Evolutionary conservation across 1,284 basidiomycete genomes (phyloP), one percentile per base, ranked within the genome.

Genomic region (Exsudoporus floridanus): DNA sequence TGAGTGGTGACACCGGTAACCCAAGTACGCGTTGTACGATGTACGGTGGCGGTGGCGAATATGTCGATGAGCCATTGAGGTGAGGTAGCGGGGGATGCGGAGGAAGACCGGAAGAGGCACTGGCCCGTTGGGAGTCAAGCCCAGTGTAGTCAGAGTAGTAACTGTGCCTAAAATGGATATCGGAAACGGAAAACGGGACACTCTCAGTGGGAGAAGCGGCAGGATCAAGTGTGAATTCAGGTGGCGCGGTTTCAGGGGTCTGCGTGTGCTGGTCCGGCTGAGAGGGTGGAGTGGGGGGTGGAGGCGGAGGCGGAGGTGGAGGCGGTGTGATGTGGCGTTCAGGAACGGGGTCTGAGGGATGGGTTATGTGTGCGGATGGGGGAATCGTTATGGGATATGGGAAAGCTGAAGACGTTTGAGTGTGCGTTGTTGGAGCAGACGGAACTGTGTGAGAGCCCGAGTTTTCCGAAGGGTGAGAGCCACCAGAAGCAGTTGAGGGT

Each of bases 161-260:
- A 53, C 74, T 77, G 54, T 81, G 76, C 44, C 81, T 74, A 71
- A 85, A 86, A 58, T 82, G 75, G 47, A 85, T 76, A 37, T 87
- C 85, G 2, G 83, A 84, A 35, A 85, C 77, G n/a, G 86, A 83
- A 59, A 82, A 73, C 1, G 85, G 84, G 48, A 86, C 72, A 48
- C 84, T 87, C 45, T 87, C 83, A 0, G 83, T 83, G 19, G 84
- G 85, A 10, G 86, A 86, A 33, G 39, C 56, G 46, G 63, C 46
- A n/a, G 55, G 30, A 68, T 70, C 18, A 57, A 59, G 39, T 63
- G 60, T 54, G 53, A 58, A 39, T 46, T 58, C 64, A 4, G 53
- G 57, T 31, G 58, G 54, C 9, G 51, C 34, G 10, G 48, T 47
- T 8, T 49, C 53, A 23, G 54, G 61, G 31, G 57, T 49, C 21